Base-by-base conservation (phyloP, 2,329 filamentous ascomycete species). In the Zasmidium citrigriseum region DNA sequence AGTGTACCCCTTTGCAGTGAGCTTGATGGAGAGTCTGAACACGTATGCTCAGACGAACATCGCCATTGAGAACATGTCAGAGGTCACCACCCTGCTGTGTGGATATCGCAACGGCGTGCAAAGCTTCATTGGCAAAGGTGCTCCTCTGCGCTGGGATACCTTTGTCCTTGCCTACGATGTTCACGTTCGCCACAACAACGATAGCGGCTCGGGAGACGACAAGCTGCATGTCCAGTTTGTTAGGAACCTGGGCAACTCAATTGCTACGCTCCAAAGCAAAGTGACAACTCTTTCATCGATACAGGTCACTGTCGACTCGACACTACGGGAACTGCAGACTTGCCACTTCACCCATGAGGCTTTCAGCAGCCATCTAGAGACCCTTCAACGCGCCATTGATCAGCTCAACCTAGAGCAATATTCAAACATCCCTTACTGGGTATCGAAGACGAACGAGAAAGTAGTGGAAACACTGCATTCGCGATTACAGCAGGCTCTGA, bases 81-180 rank as follows among this genome's bases (percentile, higher is more conserved):
- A 93, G 65, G 92, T 97, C 58, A 86, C 92, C 0, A 88, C 96
- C 50, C 80, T 99, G 21, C 82, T 99, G 22, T 92, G 90, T 70
- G 92, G 93, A 22, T 96, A 98, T 71, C 87, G 92, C 65, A 96
- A 96, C 64, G 91, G 97, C 61, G 91, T 95, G 1, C 93, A 96
- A 70, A 79, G 80, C 46, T 83, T 96, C 61, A 87, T 99, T 60
- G 82, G 83, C 20, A 97, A 96, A 75, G 95, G 96, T 59, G 84
- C 98, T 25, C 91, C 91, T 1, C 78, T 99, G 24, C 88, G 92
- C 68, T 99, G 95, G 95, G 95, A 99, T 71, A 96, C 95, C 0
- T 98, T 99, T 68, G 91, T 99, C 54, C 93, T 97, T 73, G 93
- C 92, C 1, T 97, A 97, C 73, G 95, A 99, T 73, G 82, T 97